Base-by-base conservation (phyloP, 345 rosid genomes). In the Sonneratia alba region DNA sequence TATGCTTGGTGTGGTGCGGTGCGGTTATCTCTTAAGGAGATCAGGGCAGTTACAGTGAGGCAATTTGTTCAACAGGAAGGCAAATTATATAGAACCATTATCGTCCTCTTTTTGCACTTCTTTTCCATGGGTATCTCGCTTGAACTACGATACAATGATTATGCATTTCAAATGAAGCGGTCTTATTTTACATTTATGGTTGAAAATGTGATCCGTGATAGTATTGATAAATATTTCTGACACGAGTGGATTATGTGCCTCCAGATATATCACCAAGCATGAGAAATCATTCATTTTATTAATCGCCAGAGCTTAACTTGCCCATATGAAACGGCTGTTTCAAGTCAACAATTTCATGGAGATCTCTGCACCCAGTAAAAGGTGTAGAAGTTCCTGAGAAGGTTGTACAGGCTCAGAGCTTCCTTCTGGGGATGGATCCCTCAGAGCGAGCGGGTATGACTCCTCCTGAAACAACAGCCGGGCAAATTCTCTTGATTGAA, bases 381-480 rank as follows among this genome's bases (percentile, higher is more conserved):
- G 48, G 66, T 38, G 61, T 40, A 40, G 43, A 40, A 40, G 43
- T 8, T 40, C 43, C 43, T 40, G 43, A 40, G 43, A 40, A 40
- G 43, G 43, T 8, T 27, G 32, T 40, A 40, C 9, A 40, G 43
- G 1, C 5, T 8, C 9, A 2, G 1, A 40, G 43, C 43, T 4
- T 40, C 43, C 5, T 0, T 8, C 43, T 40, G 43, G 36, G 68
- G 74, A n/a, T 72, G 75, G 63, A 55, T 48, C 32, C 73, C 32
- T 51, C 67, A 36, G 85, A 79, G 61, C 80, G 75, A 79, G 72
- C 69, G 27, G 80, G 79, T 74, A 80, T 91, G 64, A 1, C 32
- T 27, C 92, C 93, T 68, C 91, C 94, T 40, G 87, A 83, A 68
- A 91, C 95, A 34, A 97, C 96, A 0, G 75, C 79, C 74, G 80